Percentiles rank a stretch among this genome's conserved stretches.
phyloP scores from a whole-genome alignment of 495 filamentous ascomycete species.

The Penicillium atrosanguineum region DNA sequence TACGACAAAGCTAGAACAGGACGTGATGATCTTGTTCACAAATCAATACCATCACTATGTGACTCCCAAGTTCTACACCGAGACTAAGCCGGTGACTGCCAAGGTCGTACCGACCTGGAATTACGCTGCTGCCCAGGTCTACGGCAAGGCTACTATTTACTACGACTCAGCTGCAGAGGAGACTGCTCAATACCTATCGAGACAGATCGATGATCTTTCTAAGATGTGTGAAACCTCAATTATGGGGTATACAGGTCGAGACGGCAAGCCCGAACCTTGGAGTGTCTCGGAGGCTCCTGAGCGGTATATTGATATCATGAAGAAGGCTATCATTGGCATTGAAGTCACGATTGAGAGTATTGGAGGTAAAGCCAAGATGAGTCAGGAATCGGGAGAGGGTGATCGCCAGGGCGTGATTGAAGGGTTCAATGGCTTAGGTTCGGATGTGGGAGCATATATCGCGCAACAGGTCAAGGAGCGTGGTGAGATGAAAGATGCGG shows the following conservation, averaged over 20 bases:
- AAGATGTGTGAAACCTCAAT: slow-evolving; percentile 40
- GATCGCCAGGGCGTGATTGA: slow-evolving; percentile 48
- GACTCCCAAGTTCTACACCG: slow-evolving; percentile 55
- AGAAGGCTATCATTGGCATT: slow-evolving; percentile 53
- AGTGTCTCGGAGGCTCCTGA: slow-evolving; percentile 47
- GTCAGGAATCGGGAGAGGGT: slow-evolving; percentile 47
- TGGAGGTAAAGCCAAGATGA: slow-evolving; percentile 58
- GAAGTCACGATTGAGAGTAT: slow-evolving; percentile 46
- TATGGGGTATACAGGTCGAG: slow-evolving; percentile 42
- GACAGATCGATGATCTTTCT: slow-evolving; percentile 43
- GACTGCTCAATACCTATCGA: slow-evolving; percentile 36
- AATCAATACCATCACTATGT: slow-evolving; percentile 48
- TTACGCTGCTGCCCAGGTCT: slow-evolving; percentile 52
- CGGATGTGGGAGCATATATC: slow-evolving; percentile 36
- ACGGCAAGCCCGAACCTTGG: slow-evolving; percentile 37
- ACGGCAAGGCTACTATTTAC: slow-evolving; percentile 46
- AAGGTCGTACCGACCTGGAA: slow-evolving; percentile 62
- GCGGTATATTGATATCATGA: slow-evolving; percentile 45
- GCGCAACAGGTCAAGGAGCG: slow-evolving; percentile 41
- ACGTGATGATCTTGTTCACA: slow-evolving; percentile 50
- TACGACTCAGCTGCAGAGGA: slow-evolving; percentile 34
- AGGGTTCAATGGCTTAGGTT: slow-evolving; percentile 44
- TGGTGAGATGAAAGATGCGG: slow-evolving; percentile 20
- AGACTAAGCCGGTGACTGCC: slow-evolving; percentile 52
- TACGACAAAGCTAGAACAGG: slow-evolving; percentile 16